Percentiles rank a stretch among this genome's conserved stretches.
Evolutionary conservation across 177 flowering plant genomes (phyloP).

Genomic region (Telopea speciosissima): DNA sequence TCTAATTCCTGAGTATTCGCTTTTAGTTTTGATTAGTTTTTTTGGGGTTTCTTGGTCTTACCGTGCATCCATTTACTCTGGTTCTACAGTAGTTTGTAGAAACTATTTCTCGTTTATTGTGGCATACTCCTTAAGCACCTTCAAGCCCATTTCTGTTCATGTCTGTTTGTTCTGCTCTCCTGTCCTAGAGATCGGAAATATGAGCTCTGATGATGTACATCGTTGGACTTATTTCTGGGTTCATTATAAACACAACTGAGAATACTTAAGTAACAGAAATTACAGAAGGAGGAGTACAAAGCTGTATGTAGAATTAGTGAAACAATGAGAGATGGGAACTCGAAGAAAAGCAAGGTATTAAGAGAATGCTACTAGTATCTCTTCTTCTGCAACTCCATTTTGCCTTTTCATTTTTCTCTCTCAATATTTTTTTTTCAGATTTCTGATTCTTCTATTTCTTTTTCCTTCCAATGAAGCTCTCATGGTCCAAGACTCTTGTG

Average conservation of each 20-base stretch:
- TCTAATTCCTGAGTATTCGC: neutral
- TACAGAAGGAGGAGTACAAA: slow-evolving; percentile 2
- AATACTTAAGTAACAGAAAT: neutral
- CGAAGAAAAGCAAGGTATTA: slow-evolving; percentile 83
- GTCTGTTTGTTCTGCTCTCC: neutral
- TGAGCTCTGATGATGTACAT: neutral
- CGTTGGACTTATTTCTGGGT: neutral
- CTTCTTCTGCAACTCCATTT: too few relatives aligned
- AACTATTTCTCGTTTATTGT: too few relatives aligned
- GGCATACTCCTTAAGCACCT: neutral
- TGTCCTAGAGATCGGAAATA: neutral
- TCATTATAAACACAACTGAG: slow-evolving; percentile 7
- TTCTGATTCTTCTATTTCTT: slow-evolving; percentile 13
- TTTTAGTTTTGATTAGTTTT: neutral
- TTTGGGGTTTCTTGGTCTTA: neutral
- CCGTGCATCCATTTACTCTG: slow-evolving; percentile 1
- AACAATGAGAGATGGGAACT: slow-evolving; percentile 87
- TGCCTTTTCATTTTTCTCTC: too few relatives aligned
- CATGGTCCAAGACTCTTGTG: slow-evolving; percentile 87
- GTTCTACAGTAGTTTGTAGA: too few relatives aligned
- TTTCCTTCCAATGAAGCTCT: slow-evolving; percentile 41
- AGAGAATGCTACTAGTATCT: slow-evolving; percentile 6
- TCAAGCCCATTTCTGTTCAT: neutral
- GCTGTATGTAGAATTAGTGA: slow-evolving; percentile 44
- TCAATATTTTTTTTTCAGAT: too few relatives aligned